These are phyloP conservation scores for Ophiostoma quercus DNA, from an alignment of 2,329 filamentous ascomycete species.

Conservation along the genomic window DNA sequence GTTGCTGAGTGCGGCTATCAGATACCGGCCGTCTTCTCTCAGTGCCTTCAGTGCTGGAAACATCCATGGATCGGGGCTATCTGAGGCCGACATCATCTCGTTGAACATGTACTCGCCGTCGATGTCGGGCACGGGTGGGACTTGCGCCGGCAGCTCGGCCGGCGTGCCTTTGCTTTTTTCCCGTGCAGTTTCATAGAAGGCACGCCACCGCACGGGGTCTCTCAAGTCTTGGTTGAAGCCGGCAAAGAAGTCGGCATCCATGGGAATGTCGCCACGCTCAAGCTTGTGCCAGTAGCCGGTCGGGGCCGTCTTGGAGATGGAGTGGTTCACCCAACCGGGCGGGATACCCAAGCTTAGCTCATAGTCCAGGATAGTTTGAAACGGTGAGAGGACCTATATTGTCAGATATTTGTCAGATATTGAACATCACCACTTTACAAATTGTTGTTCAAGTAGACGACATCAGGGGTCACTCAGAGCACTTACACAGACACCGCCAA, in stretches of 20 bases:
- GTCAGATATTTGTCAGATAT: not conserved
- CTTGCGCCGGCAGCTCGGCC: constrained; percentile 33
- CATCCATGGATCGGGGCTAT: constrained; percentile 77
- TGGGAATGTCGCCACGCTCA: constrained; percentile 73
- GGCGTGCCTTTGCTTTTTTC: constrained; percentile 21
- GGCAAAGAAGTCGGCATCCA: constrained; percentile 70
- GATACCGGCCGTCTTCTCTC: constrained; percentile 56
- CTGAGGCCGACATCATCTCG: constrained; percentile 77
- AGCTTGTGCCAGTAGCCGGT: constrained; percentile 82
- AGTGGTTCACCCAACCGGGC: constrained; percentile 84
- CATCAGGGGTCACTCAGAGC: not conserved
- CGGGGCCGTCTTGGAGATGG: constrained; percentile 72
- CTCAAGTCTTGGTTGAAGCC: constrained; percentile 72
- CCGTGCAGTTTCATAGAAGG: constrained; percentile 49
- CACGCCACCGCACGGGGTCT: constrained; percentile 60
- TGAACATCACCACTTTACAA: no score
- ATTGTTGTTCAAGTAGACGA: not conserved
- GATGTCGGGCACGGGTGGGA: constrained; percentile 64
- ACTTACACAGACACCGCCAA: constrained; percentile 94
- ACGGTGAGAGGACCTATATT: constrained; percentile 75
- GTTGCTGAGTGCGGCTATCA: constrained; percentile 81
- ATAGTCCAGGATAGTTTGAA: constrained; percentile 90
- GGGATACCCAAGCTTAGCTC: constrained; percentile 72
- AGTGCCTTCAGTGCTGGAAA: constrained; percentile 72
- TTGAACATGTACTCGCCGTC: constrained; percentile 78